Conservation (phyloP, 1,284 basidiomycete species). For the Hemileia vastatrix region DNA sequence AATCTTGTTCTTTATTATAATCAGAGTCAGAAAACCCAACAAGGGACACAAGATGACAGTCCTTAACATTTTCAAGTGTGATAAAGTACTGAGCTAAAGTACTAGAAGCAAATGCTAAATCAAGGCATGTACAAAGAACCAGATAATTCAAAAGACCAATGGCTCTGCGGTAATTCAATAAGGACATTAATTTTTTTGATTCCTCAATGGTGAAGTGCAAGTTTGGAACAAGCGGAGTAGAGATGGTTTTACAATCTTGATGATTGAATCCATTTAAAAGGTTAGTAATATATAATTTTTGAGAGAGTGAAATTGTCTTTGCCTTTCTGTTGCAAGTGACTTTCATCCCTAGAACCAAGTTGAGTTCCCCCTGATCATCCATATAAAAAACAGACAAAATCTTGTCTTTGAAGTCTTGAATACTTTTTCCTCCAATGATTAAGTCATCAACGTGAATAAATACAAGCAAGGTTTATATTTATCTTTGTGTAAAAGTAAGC, state of each 20-base stretch:
- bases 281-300: neutral
- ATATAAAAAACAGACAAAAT: neutral
- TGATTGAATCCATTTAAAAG: neutral
- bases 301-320: neutral
- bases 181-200: neutral
- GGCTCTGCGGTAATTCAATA: neutral
- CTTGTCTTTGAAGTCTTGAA: neutral
- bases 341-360: constrained; percentile 3
- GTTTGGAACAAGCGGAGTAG: neutral
- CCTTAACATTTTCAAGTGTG: no score
- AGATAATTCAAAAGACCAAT: no score
- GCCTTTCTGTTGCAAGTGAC: neutral
- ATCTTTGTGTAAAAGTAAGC: neutral
- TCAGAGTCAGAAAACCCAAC: no score
- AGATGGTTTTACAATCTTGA: neutral
- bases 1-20: no score
- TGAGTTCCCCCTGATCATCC: neutral
- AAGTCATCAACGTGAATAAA: constrained; percentile 6
- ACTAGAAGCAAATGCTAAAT: neutral
- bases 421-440: neutral
- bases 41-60: no score
- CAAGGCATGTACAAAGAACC: no score
- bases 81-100: neutral
- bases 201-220: neutral
- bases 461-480: neutral